Conservation (phyloP, 2,329 filamentous ascomycete genomes). For the Onygenales sp. region DNA sequence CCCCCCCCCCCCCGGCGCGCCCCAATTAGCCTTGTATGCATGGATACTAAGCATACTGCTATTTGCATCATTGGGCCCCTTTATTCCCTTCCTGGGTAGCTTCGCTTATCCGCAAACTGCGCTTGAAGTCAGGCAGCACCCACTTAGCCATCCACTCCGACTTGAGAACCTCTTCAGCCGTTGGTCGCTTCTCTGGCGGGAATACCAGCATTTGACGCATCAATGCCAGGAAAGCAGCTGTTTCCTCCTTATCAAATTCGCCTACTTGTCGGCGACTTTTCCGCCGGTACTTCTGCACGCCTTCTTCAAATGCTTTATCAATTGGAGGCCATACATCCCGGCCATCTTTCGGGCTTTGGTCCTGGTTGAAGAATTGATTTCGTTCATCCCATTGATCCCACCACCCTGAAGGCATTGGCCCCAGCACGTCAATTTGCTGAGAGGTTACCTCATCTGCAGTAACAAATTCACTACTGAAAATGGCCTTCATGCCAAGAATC, state of each 20-base stretch:
- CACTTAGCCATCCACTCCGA: constrained; percentile 7
- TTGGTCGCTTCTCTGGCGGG: constrained; percentile 4
- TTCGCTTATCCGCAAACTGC: background rate
- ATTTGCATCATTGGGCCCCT: too few species aligned
- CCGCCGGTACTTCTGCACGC: constrained; percentile 8
- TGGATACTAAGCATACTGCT: too few species aligned
- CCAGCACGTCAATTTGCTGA: constrained; percentile 11
- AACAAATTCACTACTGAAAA: constrained; percentile 9
- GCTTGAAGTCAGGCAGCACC: constrained; percentile 5
- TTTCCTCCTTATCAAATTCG: constrained; percentile 4
- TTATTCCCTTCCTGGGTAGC: too few species aligned
- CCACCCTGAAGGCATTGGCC: constrained; percentile 9
- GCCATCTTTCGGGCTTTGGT: constrained; percentile 4
- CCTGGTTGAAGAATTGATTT: constrained; percentile 7
- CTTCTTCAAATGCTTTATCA: constrained; percentile 10
- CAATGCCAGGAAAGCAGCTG: background rate
- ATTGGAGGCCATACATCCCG: constrained; percentile 8
- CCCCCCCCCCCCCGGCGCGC: too few species aligned
- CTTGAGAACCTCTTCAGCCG: constrained; percentile 2
- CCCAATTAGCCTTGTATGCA: too few species aligned
- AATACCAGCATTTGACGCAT: constrained; percentile 4
- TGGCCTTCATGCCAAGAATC: constrained; percentile 15
- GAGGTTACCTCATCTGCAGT: constrained; percentile 9
- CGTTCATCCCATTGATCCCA: constrained; percentile 10
- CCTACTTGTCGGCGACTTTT: background rate